Percentiles rank a stretch among this genome's conserved stretches.
These are phyloP conservation scores for Talaromyces sp. DNA, from an alignment of 2,329 filamentous ascomycete species.

Conservation along the genomic window DNA sequence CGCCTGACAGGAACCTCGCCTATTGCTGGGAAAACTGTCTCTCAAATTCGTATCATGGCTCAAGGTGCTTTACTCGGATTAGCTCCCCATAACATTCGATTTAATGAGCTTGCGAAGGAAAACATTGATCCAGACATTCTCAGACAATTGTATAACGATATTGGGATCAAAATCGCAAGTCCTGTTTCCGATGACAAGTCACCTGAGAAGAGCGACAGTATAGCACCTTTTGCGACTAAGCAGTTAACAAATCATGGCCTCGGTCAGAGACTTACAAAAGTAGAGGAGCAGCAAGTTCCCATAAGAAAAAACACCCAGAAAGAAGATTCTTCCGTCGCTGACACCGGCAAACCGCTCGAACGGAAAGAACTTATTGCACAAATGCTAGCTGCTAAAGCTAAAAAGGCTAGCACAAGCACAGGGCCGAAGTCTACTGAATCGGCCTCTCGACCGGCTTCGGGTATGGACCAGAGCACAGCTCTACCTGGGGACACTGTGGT, in stretches of 20 bases:
- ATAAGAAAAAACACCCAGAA: not conserved
- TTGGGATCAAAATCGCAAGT: slow-evolving; percentile 49
- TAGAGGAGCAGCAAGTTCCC: not conserved
- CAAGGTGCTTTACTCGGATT: slow-evolving; percentile 62
- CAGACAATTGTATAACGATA: slow-evolving; percentile 59
- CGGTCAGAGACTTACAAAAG: not conserved
- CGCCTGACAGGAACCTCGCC: not conserved
- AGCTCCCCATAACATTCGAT: slow-evolving; percentile 60
- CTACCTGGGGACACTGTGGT: slow-evolving; percentile 4
- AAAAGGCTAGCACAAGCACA: slow-evolving; percentile 36
- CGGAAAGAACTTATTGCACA: slow-evolving; percentile 72
- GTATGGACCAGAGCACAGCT: not conserved
- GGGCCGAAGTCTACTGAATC: not conserved
- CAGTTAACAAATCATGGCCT: not conserved
- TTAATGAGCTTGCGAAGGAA: slow-evolving; percentile 66
- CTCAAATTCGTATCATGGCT: slow-evolving; percentile 45
- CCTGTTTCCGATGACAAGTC: not conserved
- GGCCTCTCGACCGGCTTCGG: not conserved
- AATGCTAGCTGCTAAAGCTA: slow-evolving; percentile 65
- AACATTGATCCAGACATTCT: slow-evolving; percentile 62
- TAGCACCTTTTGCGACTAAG: not conserved
- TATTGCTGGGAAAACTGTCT: slow-evolving; percentile 21
- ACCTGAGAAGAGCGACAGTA: not conserved
- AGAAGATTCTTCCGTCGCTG: not conserved
- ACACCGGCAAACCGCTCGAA: slow-evolving; percentile 48